Conservation (phyloP, 2,329 filamentous ascomycete species). For the Myotisia sp. region DNA sequence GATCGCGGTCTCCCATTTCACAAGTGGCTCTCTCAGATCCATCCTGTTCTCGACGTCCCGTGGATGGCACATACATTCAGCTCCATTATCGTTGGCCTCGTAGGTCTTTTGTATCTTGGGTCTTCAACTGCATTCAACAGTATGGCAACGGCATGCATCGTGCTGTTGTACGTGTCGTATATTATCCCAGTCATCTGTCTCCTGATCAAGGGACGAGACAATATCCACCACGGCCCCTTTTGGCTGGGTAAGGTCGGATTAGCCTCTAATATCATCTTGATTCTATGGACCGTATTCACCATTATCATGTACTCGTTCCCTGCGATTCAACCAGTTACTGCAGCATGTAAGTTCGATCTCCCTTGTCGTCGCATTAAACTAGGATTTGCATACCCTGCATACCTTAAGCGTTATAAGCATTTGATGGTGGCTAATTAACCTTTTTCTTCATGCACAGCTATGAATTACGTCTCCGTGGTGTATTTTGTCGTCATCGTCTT, state of each 20-base stretch:
- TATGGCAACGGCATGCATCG: conserved; percentile 33
- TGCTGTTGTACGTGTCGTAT: conserved; percentile 36
- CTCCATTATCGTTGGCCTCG: conserved; percentile 31
- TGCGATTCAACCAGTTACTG: conserved; percentile 20
- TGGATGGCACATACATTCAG: conserved; percentile 31
- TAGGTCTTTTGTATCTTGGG: conserved; percentile 36
- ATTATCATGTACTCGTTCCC: conserved; percentile 35
- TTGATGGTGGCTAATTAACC: neutral
- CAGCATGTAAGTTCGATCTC: conserved; percentile 20
- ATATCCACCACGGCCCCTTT: conserved; percentile 34
- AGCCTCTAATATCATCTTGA: conserved; percentile 30
- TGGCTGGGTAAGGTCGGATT: conserved; percentile 34
- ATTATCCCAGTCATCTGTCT: conserved; percentile 35
- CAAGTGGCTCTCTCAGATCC: conserved; percentile 24
- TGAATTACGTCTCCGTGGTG: conserved; percentile 32
- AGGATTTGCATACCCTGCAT: too few species aligned
- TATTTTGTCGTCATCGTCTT: conserved; percentile 23
- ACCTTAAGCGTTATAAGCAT: neutral
- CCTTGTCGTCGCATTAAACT: neutral
- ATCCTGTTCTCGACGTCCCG: conserved; percentile 31
- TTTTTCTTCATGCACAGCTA: conserved; percentile 17
- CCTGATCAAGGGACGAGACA: conserved; percentile 32
- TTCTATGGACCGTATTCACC: conserved; percentile 37
- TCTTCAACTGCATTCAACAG: conserved; percentile 30
- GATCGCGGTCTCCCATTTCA: conserved; percentile 37